phyloP scores from a whole-genome alignment of 352 stramenopile genomes.

The Phytophthora kernoviae region DNA sequence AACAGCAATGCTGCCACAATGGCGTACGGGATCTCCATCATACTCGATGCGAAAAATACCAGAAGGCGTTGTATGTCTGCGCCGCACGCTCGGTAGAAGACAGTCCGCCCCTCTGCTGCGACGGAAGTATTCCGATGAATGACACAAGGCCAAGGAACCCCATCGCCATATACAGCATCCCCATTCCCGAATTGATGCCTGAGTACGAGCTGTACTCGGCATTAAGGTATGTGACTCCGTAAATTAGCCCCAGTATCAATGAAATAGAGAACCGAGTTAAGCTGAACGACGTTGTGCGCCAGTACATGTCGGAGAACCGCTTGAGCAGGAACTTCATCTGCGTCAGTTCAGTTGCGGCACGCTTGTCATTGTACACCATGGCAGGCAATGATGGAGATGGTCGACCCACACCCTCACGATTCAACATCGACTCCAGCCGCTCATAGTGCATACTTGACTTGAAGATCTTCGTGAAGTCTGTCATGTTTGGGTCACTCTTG shows the following conservation, averaged over 20 bases:
- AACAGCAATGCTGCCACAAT: slow-evolving; percentile 15
- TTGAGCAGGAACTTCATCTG: slow-evolving; percentile 10
- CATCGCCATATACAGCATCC: slow-evolving; percentile 14
- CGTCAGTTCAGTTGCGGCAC: not conserved
- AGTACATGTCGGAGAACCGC: slow-evolving; percentile 59
- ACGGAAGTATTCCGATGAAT: not conserved
- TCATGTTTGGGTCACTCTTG: not conserved
- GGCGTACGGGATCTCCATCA: slow-evolving; percentile 19
- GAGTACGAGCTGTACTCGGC: slow-evolving; percentile 22
- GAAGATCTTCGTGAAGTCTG: not conserved
- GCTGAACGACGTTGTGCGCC: slow-evolving; percentile 85
- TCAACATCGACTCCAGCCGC: not conserved
- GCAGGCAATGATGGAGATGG: not conserved
- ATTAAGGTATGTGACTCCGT: slow-evolving; percentile 56
- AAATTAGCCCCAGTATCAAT: slow-evolving; percentile 55
- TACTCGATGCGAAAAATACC: not conserved
- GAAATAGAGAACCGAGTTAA: slow-evolving; percentile 62
- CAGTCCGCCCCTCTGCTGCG: not conserved
- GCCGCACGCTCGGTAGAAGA: not conserved
- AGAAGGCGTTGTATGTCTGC: not conserved
- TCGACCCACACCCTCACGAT: not conserved
- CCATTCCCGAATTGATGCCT: slow-evolving; percentile 33
- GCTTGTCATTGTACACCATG: not conserved
- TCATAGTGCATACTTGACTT: not conserved
- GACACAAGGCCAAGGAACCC: not conserved